phyloP scores from a whole-genome alignment of 1,284 basidiomycete species.

The Ustilago xerochloae region DNA sequence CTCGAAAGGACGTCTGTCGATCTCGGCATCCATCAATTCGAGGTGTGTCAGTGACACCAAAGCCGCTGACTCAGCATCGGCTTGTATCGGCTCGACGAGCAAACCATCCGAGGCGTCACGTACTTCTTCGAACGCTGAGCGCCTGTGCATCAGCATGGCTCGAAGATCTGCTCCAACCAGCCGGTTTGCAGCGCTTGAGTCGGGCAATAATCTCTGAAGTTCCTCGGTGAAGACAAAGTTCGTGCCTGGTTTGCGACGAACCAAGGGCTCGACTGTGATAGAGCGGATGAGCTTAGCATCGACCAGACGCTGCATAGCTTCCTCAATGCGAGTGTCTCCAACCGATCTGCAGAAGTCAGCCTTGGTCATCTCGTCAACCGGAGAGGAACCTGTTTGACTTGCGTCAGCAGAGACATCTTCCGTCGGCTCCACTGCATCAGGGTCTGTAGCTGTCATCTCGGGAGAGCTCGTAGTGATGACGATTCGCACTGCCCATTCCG shows the following conservation, averaged over 20 bases:
- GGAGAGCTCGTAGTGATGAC: constrained; percentile 11
- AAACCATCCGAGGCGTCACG: constrained; percentile 4
- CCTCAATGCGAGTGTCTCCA: constrained; percentile 38
- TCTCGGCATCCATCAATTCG: constrained; percentile 14
- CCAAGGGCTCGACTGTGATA: constrained; percentile 15
- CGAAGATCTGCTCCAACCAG: constrained; percentile 17
- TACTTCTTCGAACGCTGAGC: constrained; percentile 9
- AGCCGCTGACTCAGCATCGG: constrained; percentile 45
- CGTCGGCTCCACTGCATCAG: neutral
- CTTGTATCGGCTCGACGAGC: constrained; percentile 33
- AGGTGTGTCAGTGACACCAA: constrained; percentile 22
- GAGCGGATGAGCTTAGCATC: constrained; percentile 35
- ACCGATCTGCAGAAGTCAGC: constrained; percentile 33
- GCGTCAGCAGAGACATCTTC: neutral
- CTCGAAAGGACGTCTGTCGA: constrained; percentile 25
- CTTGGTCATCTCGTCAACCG: constrained; percentile 19
- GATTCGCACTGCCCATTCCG: constrained; percentile 43
- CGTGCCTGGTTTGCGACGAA: constrained; percentile 41
- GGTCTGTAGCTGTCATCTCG: neutral
- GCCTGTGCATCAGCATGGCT: constrained; percentile 19
- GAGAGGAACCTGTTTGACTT: neutral
- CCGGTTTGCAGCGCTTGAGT: constrained; percentile 1
- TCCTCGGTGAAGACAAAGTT: constrained; percentile 49
- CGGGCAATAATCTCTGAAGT: constrained; percentile 21
- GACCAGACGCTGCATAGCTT: constrained; percentile 38